A percentile compares a stretch with the other conserved stretches of the same genome.
These are phyloP conservation scores for Dothideomycetidae sp. DNA, from an alignment of 2,329 filamentous ascomycete species.

Conservation along the genomic window DNA sequence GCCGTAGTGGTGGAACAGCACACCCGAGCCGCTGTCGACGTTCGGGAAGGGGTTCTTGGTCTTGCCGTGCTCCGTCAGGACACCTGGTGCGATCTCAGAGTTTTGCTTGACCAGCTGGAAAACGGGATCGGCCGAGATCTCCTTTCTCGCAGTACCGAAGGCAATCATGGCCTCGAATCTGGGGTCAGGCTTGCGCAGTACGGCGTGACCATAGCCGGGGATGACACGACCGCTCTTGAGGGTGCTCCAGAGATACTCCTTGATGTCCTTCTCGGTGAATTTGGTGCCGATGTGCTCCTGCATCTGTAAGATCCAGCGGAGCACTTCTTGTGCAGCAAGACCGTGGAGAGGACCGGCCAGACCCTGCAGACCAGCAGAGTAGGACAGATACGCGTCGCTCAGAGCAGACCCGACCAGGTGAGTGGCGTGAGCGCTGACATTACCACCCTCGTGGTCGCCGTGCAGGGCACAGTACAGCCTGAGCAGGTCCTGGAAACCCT, in stretches of 20 bases:
- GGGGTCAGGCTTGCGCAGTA: slow-evolving; percentile 91
- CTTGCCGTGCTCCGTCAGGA: slow-evolving; percentile 89
- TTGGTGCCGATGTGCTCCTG: slow-evolving; percentile 66
- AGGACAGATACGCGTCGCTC: slow-evolving; percentile 88
- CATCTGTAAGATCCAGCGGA: slow-evolving; percentile 96
- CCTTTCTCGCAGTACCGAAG: slow-evolving; percentile 71
- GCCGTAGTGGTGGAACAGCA: slow-evolving; percentile 95
- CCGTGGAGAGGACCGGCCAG: slow-evolving; percentile 88
- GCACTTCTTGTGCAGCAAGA: slow-evolving; percentile 88
- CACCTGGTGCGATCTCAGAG: slow-evolving; percentile 75
- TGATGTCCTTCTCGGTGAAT: slow-evolving; percentile 70
- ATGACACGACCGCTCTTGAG: slow-evolving; percentile 90
- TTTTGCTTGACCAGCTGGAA: slow-evolving; percentile 93
- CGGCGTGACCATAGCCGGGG: slow-evolving; percentile 88
- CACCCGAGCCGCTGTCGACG: slow-evolving; percentile 83
- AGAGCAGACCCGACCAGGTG: slow-evolving; percentile 91
- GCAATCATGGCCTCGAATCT: slow-evolving; percentile 95
- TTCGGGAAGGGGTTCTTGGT: slow-evolving; percentile 62
- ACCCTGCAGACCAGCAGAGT: slow-evolving; percentile 88
- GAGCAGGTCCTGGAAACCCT: slow-evolving; percentile 89
- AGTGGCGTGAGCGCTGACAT: slow-evolving; percentile 89
- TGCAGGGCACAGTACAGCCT: slow-evolving; percentile 90
- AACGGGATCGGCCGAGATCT: slow-evolving; percentile 75
- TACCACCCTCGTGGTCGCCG: slow-evolving; percentile 95
- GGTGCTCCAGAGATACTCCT: slow-evolving; percentile 80